phyloP scores from a whole-genome alignment of 495 filamentous ascomycete species.

The Coniosporium apollinis region DNA sequence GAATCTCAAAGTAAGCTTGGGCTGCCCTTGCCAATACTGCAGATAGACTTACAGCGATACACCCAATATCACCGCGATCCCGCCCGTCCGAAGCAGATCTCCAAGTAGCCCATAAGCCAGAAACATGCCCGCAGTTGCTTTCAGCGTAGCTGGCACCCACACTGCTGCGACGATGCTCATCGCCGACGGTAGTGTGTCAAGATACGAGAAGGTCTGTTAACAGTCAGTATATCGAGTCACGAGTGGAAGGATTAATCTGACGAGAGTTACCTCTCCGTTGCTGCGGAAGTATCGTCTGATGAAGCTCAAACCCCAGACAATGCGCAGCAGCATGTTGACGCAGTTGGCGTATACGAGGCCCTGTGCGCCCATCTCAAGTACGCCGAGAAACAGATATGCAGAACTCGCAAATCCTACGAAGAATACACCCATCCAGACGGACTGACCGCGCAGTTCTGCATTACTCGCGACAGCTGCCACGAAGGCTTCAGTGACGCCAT shows the following conservation, averaged over 20 bases:
- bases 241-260: conserved; percentile 15
- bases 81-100: conserved; percentile 34
- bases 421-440: conserved; percentile 65
- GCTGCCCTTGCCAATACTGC: not conserved
- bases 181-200: conserved; percentile 5
- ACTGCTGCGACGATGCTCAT: conserved; percentile 12
- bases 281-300: conserved; percentile 44
- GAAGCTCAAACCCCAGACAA: conserved; percentile 61
- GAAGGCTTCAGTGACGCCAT: conserved; percentile 85
- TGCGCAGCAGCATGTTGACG: conserved; percentile 71
- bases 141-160: conserved; percentile 19
- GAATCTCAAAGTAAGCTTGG: not conserved
- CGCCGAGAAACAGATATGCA: conserved; percentile 51
- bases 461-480: conserved; percentile 67
- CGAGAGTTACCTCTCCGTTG: conserved; percentile 19
- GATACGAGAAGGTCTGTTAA: conserved; percentile 1
- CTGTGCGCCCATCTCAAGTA: conserved; percentile 48
- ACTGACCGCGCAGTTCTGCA: conserved; percentile 53
- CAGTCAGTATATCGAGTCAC: not conserved
- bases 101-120: conserved; percentile 17
- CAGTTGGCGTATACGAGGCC: conserved; percentile 74
- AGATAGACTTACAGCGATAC: conserved; percentile 40
- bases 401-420: conserved; percentile 52
- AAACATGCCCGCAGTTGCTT: conserved; percentile 17
- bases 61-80: conserved; percentile 35